Conservation (phyloP, 257 asterid genomes). For the Scutellaria minor region DNA sequence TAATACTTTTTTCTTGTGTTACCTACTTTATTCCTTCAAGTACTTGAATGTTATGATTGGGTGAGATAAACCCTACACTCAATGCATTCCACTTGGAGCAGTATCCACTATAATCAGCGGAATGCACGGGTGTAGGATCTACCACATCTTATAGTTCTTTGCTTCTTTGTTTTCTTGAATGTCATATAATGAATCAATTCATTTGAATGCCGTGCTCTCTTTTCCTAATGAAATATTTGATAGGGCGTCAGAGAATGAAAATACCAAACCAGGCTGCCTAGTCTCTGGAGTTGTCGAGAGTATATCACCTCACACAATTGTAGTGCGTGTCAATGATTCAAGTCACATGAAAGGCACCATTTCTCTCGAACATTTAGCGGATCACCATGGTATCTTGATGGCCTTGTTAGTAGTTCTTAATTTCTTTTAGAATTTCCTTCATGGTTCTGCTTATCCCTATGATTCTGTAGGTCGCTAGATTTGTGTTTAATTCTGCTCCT, state of each 20-base stretch:
- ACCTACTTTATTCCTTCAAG: background rate
- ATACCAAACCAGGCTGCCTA: conserved; percentile 66
- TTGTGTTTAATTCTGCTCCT: conserved; percentile 1
- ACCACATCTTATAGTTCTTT: background rate
- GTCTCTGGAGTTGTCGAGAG: conserved; percentile 88
- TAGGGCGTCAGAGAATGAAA: conserved; percentile 61
- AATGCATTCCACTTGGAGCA: too few species aligned
- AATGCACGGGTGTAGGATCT: too few species aligned
- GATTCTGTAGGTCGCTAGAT: conserved; percentile 16
- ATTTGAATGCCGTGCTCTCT: conserved; percentile 7
- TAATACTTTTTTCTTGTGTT: background rate
- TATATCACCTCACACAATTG: conserved; percentile 60
- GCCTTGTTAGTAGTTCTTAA: conserved; percentile 20
- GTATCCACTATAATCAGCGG: too few species aligned
- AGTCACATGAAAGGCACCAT: conserved; percentile 74
- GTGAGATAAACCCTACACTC: too few species aligned
- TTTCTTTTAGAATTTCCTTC: conserved; percentile 14
- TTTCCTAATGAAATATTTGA: conserved; percentile 18
- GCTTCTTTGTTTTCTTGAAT: conserved; percentile 12
- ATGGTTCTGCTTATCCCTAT: conserved; percentile 14
- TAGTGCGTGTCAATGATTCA: conserved; percentile 56
- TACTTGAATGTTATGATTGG: background rate
- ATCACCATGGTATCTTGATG: conserved; percentile 67
- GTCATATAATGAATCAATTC: background rate
- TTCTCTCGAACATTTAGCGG: conserved; percentile 83